Base-by-base conservation (phyloP, 768 basidiomycete genomes). In the Mycena polygramma region DNA sequence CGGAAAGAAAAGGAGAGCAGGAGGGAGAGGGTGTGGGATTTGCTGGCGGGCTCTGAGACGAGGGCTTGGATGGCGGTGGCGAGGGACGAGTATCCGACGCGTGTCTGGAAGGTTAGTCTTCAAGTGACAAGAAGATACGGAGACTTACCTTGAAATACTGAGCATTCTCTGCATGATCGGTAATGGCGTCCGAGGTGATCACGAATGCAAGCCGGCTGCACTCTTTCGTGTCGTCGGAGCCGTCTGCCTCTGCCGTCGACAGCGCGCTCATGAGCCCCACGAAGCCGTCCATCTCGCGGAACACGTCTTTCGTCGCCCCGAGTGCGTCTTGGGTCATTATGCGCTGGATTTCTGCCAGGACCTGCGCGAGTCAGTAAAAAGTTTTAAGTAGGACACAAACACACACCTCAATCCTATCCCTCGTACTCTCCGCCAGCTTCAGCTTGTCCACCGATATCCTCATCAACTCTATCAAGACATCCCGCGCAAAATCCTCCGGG, bases 241-340 rank as follows among this genome's bases (percentile, higher is more conserved):
- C 64, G 43, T 19, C 53, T 20, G 24, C 13, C 80, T 78, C 45
- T 0, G 92, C 79, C 0, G 88, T 89, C 0, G 93, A 92, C 6
- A 96, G 82, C 37, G 92, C 85, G 73, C 89, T 92, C 81, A 94
- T 89, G 39, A 94, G 81, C 13, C 89, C 87, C 24, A 95, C 82
- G 77, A 94, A 95, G 0, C 94, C 94, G 70, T 95, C 94, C 75
- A 92, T 83, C 75, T 94, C 92, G 7, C 94, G 85, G 78, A 96
- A 95, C 22, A 91, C 89, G 64, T 91, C 90, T 77, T 91, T 92
- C 14, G 92, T 92, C n/a, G 72, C 72, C 35, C 72, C 69, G 52
- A 78, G 81, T 2, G 83, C 77, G 73, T 93, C 90, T 77, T 93
- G 89, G 19, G 85, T 82, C 84, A 95, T 85, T 26, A 92, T 88